Base-by-base conservation (phyloP, 768 basidiomycete genomes). In the Pleurotus djamor region DNA sequence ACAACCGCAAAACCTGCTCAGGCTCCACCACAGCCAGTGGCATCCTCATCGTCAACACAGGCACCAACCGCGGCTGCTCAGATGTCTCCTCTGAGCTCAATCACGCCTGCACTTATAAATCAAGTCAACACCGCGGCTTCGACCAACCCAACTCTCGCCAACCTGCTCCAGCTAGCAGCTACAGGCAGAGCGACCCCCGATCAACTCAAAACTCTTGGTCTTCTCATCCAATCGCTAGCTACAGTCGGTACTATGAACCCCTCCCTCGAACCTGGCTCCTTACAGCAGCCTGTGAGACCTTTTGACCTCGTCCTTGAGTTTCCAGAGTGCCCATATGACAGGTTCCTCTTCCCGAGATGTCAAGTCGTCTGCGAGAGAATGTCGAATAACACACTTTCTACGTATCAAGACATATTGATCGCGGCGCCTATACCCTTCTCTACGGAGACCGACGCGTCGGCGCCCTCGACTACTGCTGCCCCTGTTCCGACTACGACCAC, bases 221-320 rank as follows among this genome's bases (percentile, higher is more conserved):
- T 86, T n/a, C 78, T 90, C n/a, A 86, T 92, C 43, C 87, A 87
- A 61, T 85, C 88, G 21, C 67, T 91, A 47, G 81, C 85, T 28
- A 72, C 68, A 3, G 54, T 37, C 63, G 72, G 14, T 44, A 38
- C 54, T 21, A 17, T 63, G 57, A 66, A 56, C n/a, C 59, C 65
- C 28, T 54, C 48, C 48, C 35, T 35, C 58, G 43, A 28, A 28
- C 32, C 67, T 16, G 61, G 65, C 12, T 35, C 57, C 12, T 14
- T 61, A 37, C 60, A 69, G 44, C 65, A 45, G 45, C 67, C 81
- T 14, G 67, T 78, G 36, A 86, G 81, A 65, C 81, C 83, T n/a
- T 89, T 86, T 65, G 91, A 92, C 67, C 67, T 93, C 1, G 83
- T 92, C 21, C 66, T 93, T 54, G 88, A 90, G 65, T 92, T 90